Evolutionary conservation across 331 rosid species (phyloP), one percentile per base, ranked within the genome.

Genomic region (Cydonia oblonga): DNA sequence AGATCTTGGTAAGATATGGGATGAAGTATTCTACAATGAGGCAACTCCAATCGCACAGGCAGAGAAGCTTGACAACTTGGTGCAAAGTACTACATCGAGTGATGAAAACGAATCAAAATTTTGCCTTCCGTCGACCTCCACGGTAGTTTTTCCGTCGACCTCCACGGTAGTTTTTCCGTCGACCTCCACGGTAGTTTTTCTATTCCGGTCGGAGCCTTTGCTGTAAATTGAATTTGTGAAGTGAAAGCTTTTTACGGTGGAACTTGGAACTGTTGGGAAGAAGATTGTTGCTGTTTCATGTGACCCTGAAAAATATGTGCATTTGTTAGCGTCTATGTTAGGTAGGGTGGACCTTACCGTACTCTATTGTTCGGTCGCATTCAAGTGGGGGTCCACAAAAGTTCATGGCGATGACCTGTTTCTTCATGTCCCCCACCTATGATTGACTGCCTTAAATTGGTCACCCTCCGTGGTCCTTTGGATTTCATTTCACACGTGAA

Each of bases 1-100:
- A 89, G 97, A 84, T 38, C 78, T 89, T 63, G 76, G 70, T 69
- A 91, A 86, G 87, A 68, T 87, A 78, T 95, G 99, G 99, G 82
- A 86, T 70, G 93, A 82, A 68, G 90, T 87, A 76, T 95, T 95
- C 75, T 74, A 90, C 75, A 79, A 76, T 3, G 84, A 86, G 71
- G 92, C 96, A 74, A 87, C 89, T 57, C 93, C 93, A 13, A 83
- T 83, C 18, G 92, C 88, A 81, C 88, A 83, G 69, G 88, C 87
- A 1, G 89, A 87, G 84, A 81, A 68, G 78, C 90, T 95, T 66
- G 90, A 87, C 66, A 87, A 73, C 78, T 77, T 95, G 74, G 92
- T 74, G 70, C 91, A 16, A 85, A 87, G 79, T 95, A 85, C 84
- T 76, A 76, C 79, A 79, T 62, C 38, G 78, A 67, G 64, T 66